Percentiles rank a stretch among this genome's conserved stretches.
phyloP scores from a whole-genome alignment of 2,329 filamentous ascomycete genomes.

The Mycosphaerella sp. region DNA sequence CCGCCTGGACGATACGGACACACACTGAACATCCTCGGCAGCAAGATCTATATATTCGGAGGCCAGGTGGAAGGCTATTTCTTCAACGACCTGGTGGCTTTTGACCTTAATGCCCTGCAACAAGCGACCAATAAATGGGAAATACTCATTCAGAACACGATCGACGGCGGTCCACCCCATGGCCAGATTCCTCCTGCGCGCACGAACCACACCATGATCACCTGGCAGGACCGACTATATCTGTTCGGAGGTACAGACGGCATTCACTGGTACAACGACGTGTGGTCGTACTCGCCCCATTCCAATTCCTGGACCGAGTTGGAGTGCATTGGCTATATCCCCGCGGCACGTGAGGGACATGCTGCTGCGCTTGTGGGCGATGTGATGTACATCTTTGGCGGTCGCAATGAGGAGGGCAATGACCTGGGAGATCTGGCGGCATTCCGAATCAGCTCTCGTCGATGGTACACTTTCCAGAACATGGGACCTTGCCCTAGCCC shows the following conservation, averaged over 20 bases:
- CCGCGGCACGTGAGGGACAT: conserved; percentile 86
- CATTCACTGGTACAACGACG: conserved; percentile 96
- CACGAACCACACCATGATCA: conserved; percentile 91
- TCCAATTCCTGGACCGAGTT: conserved; percentile 79
- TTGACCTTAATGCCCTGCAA: conserved; percentile 92
- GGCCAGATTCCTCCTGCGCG: conserved; percentile 75
- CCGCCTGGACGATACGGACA: conserved; percentile 92
- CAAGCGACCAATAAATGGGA: conserved; percentile 92
- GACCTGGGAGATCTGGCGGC: conserved; percentile 92
- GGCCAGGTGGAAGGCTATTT: conserved; percentile 96
- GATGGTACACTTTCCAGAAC: conserved; percentile 99
- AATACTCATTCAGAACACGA: conserved; percentile 71
- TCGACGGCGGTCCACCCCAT: conserved; percentile 53
- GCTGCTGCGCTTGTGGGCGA: conserved; percentile 90
- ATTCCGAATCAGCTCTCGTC: conserved; percentile 70
- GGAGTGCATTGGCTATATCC: conserved; percentile 97
- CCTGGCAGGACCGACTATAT: conserved; percentile 88
- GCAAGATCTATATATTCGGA: conserved; percentile 95
- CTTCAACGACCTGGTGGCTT: conserved; percentile 94
- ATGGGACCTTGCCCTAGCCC: conserved; percentile 96
- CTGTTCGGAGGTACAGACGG: conserved; percentile 98
- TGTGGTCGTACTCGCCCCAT: conserved; percentile 89
- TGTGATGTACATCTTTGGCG: conserved; percentile 99
- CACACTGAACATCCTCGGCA: conserved; percentile 90
- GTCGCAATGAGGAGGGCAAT: conserved; percentile 84